phyloP scores from a whole-genome alignment of 2,329 filamentous ascomycete species.

The Sordariomycetes sp. region DNA sequence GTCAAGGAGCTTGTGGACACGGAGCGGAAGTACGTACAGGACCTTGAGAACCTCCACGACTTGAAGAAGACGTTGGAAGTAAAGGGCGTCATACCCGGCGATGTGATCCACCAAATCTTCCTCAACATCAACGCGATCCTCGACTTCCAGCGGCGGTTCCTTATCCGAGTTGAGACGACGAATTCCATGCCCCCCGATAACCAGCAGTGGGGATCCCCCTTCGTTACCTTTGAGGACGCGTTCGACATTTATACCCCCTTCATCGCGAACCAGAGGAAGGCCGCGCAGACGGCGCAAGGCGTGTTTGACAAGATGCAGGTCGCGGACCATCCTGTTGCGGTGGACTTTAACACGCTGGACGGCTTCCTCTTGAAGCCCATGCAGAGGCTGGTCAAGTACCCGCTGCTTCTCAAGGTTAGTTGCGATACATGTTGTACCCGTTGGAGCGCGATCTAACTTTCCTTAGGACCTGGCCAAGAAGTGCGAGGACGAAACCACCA shows the following conservation, averaged over 20 bases:
- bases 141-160: slow-evolving; percentile 87
- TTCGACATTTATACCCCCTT: slow-evolving; percentile 95
- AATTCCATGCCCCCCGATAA: slow-evolving; percentile 64
- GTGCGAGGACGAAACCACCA: slow-evolving; percentile 57
- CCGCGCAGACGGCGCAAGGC: slow-evolving; percentile 68
- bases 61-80: slow-evolving; percentile 85
- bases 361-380: slow-evolving; percentile 94
- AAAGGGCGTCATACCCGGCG: slow-evolving; percentile 75
- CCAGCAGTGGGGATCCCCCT: slow-evolving; percentile 93
- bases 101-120: slow-evolving; percentile 88
- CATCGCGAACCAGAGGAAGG: slow-evolving; percentile 90
- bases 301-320: slow-evolving; percentile 77
- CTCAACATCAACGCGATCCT: slow-evolving; percentile 90
- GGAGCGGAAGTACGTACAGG: slow-evolving; percentile 94
- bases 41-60: slow-evolving; percentile 85
- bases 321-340: slow-evolving; percentile 67
- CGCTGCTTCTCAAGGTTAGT: slow-evolving; percentile 68
- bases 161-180: slow-evolving; percentile 92
- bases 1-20: slow-evolving; percentile 87
- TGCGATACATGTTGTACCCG: not conserved
- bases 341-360: slow-evolving; percentile 76
- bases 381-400: slow-evolving; percentile 90
- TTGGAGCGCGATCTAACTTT: not conserved
- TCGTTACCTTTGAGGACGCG: slow-evolving; percentile 69
- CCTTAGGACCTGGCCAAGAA: slow-evolving; percentile 76